Evolutionary conservation across 768 basidiomycete species (phyloP), one percentile per base, ranked within the genome.

Genomic region (Coprinopsis strossmayeri): DNA sequence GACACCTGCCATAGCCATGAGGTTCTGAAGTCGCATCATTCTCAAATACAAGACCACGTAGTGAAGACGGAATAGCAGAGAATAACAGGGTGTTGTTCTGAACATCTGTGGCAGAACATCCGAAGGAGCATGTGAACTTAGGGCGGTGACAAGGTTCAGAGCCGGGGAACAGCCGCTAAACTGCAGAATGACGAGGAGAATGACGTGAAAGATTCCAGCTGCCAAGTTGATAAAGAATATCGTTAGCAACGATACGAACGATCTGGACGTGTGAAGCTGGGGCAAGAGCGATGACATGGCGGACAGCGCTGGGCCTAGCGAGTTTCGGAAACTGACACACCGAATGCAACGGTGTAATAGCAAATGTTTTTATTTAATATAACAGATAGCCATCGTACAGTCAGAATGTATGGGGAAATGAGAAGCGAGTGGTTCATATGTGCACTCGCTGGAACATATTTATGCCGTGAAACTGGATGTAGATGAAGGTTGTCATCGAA

Each of bases 401-500:
- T n/a, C n/a, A n/a, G n/a, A n/a, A n/a, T n/a, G n/a, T n/a, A n/a
- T n/a, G n/a, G n/a, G n/a, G n/a, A n/a, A n/a, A n/a, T n/a, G n/a
- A n/a, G n/a, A n/a, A n/a, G n/a, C n/a, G n/a, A n/a, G n/a, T n/a
- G n/a, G n/a, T n/a, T n/a, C n/a, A n/a, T n/a, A n/a, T n/a, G n/a
- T n/a, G n/a, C n/a, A n/a, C n/a, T 42, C 26, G 41, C 21, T 40
- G 38, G 38, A 53, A 44, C 39, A 50, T 53, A 50, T 49, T 54
- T 52, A 46, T 57, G 55, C 34, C 39, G 46, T 52, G 52, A 56
- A 61, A 57, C 52, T 56, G 46, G 45, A 58, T 51, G 49, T 43
- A 58, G 60, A 63, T 64, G 59, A 63, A 64, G 57, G 61, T 63
- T 59, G 60, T 60, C 54, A 61, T 52, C 59, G 56, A 59, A 54